A percentile compares a stretch with the other conserved stretches of the same genome.
These are phyloP conservation scores for Cladophialophora psammophila DNA, from an alignment of 2,329 filamentous ascomycete species.

Conservation along the genomic window DNA sequence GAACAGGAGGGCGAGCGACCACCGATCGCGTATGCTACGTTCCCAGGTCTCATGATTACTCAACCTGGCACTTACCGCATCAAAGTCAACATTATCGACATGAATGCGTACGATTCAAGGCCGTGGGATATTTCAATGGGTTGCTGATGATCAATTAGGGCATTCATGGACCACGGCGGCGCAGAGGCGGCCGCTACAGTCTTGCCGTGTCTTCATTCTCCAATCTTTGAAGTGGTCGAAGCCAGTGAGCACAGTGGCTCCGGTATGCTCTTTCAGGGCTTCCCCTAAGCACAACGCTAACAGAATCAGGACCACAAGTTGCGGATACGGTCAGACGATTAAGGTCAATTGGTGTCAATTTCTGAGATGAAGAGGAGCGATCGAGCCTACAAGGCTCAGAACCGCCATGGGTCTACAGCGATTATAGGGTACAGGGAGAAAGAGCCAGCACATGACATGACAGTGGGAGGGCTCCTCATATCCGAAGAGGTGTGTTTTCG, in stretches of 20 bases:
- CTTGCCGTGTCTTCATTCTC: constrained; percentile 31
- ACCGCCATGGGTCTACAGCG: background rate
- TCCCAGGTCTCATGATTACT: constrained; percentile 36
- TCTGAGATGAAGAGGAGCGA: constrained; percentile 3
- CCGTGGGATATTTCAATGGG: background rate
- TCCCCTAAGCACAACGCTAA: constrained; percentile 4
- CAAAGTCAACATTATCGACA: constrained; percentile 39
- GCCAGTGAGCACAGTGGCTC: constrained; percentile 24
- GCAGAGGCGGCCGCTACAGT: constrained; percentile 17
- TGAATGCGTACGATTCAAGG: constrained; percentile 34
- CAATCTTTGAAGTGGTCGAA: constrained; percentile 36
- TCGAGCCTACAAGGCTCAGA: background rate
- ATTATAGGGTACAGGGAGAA: background rate
- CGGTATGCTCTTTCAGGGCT: constrained; percentile 19
- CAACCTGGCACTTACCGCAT: constrained; percentile 37
- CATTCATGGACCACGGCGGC: constrained; percentile 4
- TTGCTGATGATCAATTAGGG: constrained; percentile 19
- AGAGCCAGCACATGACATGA: background rate
- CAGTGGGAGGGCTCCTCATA: background rate
- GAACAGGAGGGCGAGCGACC: constrained; percentile 27
- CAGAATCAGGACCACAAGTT: constrained; percentile 19
- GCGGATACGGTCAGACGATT: constrained; percentile 23
- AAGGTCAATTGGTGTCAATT: constrained; percentile 32
- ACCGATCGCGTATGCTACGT: constrained; percentile 37
- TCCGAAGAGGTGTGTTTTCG: background rate